Evolutionary conservation across 1,284 basidiomycete species (phyloP).

Genomic region (Austroboletus novae-zelandiae): DNA sequence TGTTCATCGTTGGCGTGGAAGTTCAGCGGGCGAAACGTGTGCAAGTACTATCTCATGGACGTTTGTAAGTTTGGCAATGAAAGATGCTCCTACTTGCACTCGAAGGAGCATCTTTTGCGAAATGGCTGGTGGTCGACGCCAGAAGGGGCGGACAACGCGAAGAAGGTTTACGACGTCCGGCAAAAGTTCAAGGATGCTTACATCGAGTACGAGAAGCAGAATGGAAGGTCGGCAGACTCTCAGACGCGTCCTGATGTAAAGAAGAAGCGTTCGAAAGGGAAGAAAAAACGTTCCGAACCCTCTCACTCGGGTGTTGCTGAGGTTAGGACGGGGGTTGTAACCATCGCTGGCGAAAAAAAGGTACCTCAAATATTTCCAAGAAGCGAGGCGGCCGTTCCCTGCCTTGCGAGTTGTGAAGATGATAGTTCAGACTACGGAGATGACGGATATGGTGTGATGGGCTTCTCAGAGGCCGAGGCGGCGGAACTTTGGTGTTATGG

Average conservation of each 20-base stretch:
- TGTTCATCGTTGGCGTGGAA: neutral
- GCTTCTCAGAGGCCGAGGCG: no score
- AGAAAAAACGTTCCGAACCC: neutral
- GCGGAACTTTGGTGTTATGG: no score
- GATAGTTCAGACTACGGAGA: neutral
- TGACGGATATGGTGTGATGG: no score
- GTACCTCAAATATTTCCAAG: no score
- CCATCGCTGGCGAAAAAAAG: no score
- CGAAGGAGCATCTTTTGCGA: slow-evolving; percentile 29
- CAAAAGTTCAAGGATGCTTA: slow-evolving; percentile 5
- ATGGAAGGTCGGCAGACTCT: neutral
- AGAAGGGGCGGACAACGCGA: slow-evolving; percentile 5
- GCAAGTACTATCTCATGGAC: slow-evolving; percentile 35
- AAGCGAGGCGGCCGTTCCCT: no score
- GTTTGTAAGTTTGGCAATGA: slow-evolving; percentile 33
- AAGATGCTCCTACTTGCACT: slow-evolving; percentile 39
- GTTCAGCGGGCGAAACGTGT: slow-evolving; percentile 40
- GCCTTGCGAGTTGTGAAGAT: no score
- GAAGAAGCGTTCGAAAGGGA: slow-evolving; percentile 3
- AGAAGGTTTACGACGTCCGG: neutral
- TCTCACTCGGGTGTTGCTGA: neutral
- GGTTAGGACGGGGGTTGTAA: no score
- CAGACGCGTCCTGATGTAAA: neutral
- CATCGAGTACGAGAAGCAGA: neutral
- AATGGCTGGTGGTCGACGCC: slow-evolving; percentile 33